Evolutionary conservation across 78 protist species (phyloP).

Genomic region (Dictyostelium discoideum): DNA sequence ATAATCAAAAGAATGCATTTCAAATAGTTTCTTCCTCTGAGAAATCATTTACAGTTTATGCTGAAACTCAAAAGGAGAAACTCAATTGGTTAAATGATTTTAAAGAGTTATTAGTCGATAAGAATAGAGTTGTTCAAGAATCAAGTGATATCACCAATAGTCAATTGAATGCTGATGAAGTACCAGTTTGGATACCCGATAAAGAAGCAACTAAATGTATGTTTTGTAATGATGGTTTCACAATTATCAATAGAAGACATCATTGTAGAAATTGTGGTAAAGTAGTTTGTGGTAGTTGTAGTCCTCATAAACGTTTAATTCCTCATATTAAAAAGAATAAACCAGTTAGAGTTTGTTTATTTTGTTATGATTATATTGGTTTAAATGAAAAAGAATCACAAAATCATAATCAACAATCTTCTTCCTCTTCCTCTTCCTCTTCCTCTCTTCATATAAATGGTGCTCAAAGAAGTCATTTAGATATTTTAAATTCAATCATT

Average conservation of each 20-base stretch:
- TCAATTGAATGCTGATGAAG: conserved; percentile 36
- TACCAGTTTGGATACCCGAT: conserved; percentile 80
- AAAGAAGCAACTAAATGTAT: conserved; percentile 67
- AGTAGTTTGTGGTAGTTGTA: conserved; percentile 80
- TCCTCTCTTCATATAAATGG: neutral
- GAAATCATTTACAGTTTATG: conserved; percentile 73
- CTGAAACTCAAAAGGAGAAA: conserved; percentile 65
- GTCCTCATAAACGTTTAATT: conserved; percentile 29
- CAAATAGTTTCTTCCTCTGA: conserved; percentile 51
- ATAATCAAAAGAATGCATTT: conserved; percentile 80
- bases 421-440: neutral
- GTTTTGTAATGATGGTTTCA: conserved; percentile 78
- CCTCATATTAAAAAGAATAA: conserved; percentile 33
- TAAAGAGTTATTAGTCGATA: neutral
- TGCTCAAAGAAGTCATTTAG: conserved; percentile 1
- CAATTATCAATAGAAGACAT: conserved; percentile 76
- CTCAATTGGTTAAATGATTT: conserved; percentile 68
- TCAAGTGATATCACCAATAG: neutral
- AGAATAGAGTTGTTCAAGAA: neutral
- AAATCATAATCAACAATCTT: no score
- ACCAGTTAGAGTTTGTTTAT: conserved; percentile 70
- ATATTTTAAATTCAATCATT: neutral
- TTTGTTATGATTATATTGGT: conserved; percentile 54
- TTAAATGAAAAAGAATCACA: conserved; percentile 28
- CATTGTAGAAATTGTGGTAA: conserved; percentile 85